These are phyloP conservation scores for Karstenula rhodostoma DNA, from an alignment of 2,329 filamentous ascomycete genomes.

Conservation along the genomic window DNA sequence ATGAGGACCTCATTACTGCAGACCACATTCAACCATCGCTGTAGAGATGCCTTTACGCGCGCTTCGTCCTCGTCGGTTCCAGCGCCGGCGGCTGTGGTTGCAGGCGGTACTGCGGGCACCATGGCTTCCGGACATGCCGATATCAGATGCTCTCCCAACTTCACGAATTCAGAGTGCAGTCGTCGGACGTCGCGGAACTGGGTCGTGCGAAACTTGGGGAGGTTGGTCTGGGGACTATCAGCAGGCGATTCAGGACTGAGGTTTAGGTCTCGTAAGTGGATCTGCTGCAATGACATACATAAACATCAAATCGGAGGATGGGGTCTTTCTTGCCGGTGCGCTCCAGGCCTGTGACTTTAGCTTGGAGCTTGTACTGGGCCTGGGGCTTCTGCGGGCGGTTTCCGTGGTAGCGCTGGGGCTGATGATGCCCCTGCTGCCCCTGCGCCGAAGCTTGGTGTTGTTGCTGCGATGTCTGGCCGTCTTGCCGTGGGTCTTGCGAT, in stretches of 20 bases:
- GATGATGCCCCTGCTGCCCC: slow-evolving; percentile 50
- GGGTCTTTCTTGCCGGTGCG: slow-evolving; percentile 95
- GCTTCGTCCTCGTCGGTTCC: slow-evolving; percentile 96
- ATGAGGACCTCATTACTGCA: slow-evolving; percentile 92
- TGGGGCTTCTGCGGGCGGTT: slow-evolving; percentile 57
- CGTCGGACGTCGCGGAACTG: slow-evolving; percentile 98
- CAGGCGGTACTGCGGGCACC: slow-evolving; percentile 92
- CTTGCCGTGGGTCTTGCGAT: slow-evolving; percentile 47
- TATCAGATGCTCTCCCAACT: slow-evolving; percentile 94
- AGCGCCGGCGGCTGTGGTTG: slow-evolving; percentile 91
- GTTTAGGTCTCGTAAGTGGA: neutral
- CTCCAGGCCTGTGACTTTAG: slow-evolving; percentile 93
- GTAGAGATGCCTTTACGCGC: slow-evolving; percentile 86
- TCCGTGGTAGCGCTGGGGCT: slow-evolving; percentile 57
- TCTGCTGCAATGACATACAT: slow-evolving; percentile 67
- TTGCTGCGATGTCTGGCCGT: slow-evolving; percentile 38
- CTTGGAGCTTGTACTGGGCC: slow-evolving; percentile 84
- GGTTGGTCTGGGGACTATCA: slow-evolving; percentile 78
- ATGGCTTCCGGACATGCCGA: slow-evolving; percentile 97
- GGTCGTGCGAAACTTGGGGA: slow-evolving; percentile 96
- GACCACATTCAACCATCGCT: slow-evolving; percentile 94
- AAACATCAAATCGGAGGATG: slow-evolving; percentile 92
- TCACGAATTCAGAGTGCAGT: slow-evolving; percentile 93
- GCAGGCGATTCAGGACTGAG: neutral
- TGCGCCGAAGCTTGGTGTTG: slow-evolving; percentile 45